Conservation (phyloP, 2,329 filamentous ascomycete species). For the Epichloe scottii region DNA sequence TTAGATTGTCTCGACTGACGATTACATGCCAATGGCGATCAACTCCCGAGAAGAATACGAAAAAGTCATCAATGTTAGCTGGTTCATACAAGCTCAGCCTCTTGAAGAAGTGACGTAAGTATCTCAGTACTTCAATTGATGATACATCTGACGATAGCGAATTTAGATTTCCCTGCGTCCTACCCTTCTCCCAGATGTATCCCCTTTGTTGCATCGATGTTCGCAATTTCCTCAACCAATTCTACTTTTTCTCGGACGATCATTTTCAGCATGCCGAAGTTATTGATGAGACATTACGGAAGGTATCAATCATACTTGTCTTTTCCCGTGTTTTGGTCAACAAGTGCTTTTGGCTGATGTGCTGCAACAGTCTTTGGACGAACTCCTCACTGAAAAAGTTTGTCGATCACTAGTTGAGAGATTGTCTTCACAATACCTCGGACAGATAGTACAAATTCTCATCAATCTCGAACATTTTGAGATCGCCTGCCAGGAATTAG, state of each 20-base stretch:
- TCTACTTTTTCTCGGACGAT: slow-evolving; percentile 94
- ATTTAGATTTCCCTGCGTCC: slow-evolving; percentile 77
- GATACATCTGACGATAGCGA: background rate
- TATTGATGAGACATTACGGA: slow-evolving; percentile 82
- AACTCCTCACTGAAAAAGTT: slow-evolving; percentile 85
- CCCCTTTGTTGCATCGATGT: slow-evolving; percentile 97
- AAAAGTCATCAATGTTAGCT: slow-evolving; percentile 90
- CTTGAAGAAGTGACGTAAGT: slow-evolving; percentile 61
- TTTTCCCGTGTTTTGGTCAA: background rate
- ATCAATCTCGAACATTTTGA: slow-evolving; percentile 98
- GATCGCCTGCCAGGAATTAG: slow-evolving; percentile 78
- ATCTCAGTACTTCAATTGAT: background rate
- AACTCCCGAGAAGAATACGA: slow-evolving; percentile 83
- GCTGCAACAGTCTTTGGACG: slow-evolving; percentile 63
- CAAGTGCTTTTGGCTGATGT: background rate
- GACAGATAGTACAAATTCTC: slow-evolving; percentile 95
- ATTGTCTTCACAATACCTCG: slow-evolving; percentile 82
- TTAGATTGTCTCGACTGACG: slow-evolving; percentile 72
- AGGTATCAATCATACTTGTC: slow-evolving; percentile 31
- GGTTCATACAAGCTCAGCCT: slow-evolving; percentile 78
- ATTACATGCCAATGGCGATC: slow-evolving; percentile 99
- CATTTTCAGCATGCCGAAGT: slow-evolving; percentile 84
- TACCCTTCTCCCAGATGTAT: slow-evolving; percentile 99
- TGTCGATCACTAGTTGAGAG: slow-evolving; percentile 82
- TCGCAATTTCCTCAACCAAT: slow-evolving; percentile 92